Evolutionary conservation across 2,329 filamentous ascomycete genomes (phyloP), one percentile per base, ranked within the genome.

Genomic region (Aspergillus sp.): DNA sequence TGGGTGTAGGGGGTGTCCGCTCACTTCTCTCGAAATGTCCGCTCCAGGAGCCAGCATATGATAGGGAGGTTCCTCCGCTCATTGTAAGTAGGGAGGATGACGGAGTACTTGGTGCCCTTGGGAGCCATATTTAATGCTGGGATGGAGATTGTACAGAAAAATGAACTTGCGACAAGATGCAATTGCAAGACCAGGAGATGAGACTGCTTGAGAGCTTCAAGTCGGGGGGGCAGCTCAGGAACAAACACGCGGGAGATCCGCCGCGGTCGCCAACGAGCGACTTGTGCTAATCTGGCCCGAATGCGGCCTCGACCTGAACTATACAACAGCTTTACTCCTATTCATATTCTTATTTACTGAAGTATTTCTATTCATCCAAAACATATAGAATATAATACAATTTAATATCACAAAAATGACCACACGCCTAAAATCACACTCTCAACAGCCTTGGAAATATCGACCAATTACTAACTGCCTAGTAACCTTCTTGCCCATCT

Each of bases 1-100:
- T 41, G 21, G 12, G 19, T 15, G 19, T 12, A 6, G 25, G 21
- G 21, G 17, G 15, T 25, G 19, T 45, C 23, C 15, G 46, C 86
- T 63, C 82, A 97, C 93, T 90, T 84, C 76, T 96, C 87, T 52
- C 88, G 91, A 77, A 98, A 98, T 62, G 89, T 97, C 76, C 88
- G 89, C 80, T 96, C 90, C 66, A 99, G 84, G 76, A 99, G 82
- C 91, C 92, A 98, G 71, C 89, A 86, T 73, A 98, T 91, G 75
- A 99, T 95, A 70, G 95, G 95, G 66, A 99, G 87, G 80, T 99
- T 99, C 77, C 87, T 88, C 73, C 95, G 91, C 85, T 99, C 95
- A 77, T 99, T 98, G 86, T 96, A 99, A 62, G 95, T 99, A 57
- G 95, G 95, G 64, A 99, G 87, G 73, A 99, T 93, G 73, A 99